Percentiles rank a stretch among this genome's conserved stretches.
Evolutionary conservation across 2,329 filamentous ascomycete genomes (phyloP).

Genomic region (Aureobasidium sp.): DNA sequence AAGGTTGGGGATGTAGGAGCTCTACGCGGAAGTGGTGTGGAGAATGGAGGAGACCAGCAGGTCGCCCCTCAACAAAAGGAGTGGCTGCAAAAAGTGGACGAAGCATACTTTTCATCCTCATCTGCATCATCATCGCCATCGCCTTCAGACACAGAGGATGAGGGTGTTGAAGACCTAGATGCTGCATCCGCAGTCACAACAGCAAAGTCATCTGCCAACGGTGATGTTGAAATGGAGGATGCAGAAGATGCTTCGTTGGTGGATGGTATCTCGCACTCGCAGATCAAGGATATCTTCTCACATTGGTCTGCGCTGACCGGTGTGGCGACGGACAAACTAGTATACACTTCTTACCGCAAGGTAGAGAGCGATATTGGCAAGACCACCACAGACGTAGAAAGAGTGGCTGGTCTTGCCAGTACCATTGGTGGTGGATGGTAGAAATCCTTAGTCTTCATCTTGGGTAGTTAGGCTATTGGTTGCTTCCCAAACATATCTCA

Average conservation of each 20-base stretch:
- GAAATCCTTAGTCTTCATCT: neutral
- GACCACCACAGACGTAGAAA: slow-evolving; percentile 61
- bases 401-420: slow-evolving; percentile 78
- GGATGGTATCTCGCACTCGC: slow-evolving; percentile 50
- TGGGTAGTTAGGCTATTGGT: neutral
- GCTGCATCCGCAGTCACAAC: neutral
- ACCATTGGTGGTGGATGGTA: slow-evolving; percentile 93
- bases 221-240: slow-evolving; percentile 8
- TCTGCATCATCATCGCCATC: slow-evolving; percentile 12
- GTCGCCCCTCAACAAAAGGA: slow-evolving; percentile 15
- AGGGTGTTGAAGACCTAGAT: slow-evolving; percentile 11
- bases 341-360: slow-evolving; percentile 79
- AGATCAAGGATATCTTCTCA: slow-evolving; percentile 58
- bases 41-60: slow-evolving; percentile 27
- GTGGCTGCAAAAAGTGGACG: slow-evolving; percentile 65
- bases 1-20: slow-evolving; percentile 68
- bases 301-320: slow-evolving; percentile 70
- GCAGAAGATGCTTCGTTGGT: slow-evolving; percentile 17
- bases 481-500: neutral
- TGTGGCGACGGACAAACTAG: slow-evolving; percentile 61
- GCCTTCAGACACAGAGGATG: slow-evolving; percentile 22
- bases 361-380: slow-evolving; percentile 95
- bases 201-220: neutral
- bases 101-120: slow-evolving; percentile 24
- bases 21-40: slow-evolving; percentile 29